Evolutionary conservation across 2,329 filamentous ascomycete genomes (phyloP).

Genomic region (Berkeleyomyces basicola): DNA sequence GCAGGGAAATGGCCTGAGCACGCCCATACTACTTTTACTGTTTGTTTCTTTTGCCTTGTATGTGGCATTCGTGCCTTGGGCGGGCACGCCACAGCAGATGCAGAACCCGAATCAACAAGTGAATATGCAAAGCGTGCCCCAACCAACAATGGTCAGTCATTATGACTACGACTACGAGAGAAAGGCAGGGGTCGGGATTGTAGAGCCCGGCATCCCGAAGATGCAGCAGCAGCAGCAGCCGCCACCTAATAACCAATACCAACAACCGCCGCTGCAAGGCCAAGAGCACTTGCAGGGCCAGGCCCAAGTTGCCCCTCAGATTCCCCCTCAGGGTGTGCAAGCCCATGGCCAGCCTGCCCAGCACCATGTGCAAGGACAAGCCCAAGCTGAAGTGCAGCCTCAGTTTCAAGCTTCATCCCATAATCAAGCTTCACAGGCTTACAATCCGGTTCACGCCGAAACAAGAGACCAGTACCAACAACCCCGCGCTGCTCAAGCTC

Average conservation of each 20-base stretch:
- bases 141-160: neutral
- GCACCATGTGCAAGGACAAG: neutral
- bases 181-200: neutral
- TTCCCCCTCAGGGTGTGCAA: neutral
- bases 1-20: constrained; percentile 9
- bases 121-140: constrained; percentile 1
- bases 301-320: neutral
- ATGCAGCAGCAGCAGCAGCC: neutral
- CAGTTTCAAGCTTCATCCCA: neutral
- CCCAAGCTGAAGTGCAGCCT: neutral
- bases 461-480: constrained; percentile 1
- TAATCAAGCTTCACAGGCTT: neutral
- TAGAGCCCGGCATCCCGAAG: neutral
- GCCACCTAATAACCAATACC: neutral
- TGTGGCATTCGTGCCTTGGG: constrained; percentile 13
- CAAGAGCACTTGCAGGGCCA: neutral
- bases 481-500: neutral
- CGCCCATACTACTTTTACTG: constrained; percentile 11
- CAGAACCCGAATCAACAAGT: constrained; percentile 7
- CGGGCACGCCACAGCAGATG: constrained; percentile 7
- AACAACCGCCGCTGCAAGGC: neutral
- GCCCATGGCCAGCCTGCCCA: neutral
- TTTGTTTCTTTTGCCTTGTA: constrained; percentile 14
- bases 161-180: neutral
- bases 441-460: neutral